Evolutionary conservation across 176 grass and related monocot species (phyloP), one percentile per base, ranked within the genome.

Genomic region (Oryza glumipatula): DNA sequence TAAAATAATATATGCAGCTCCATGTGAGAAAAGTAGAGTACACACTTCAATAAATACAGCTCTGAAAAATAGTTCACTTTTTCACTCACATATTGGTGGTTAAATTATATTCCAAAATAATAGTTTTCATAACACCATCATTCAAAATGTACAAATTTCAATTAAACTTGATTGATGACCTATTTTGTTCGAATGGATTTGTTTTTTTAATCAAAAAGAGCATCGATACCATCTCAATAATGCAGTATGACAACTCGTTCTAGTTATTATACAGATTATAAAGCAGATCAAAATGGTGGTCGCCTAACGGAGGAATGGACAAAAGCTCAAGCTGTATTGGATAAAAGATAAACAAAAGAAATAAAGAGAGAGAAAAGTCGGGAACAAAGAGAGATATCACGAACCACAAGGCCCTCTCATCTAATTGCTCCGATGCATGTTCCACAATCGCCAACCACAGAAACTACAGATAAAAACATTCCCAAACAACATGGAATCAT

Each of bases 401-500:
- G 32, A 22, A 2, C 65, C 8, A 14, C 39, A 58, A 33, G 30
- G 30, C 39, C 67, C 41, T 70, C 58, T 17, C 19, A 19, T 24
- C 13, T 9, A 39, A 72, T 79, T 72, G 39, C 51, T 7, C 36
- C 0, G 21, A 19, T 58, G 74, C 73, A 58, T 26, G 54, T 68
- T 68, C 11, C 2, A 45, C 58, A 14, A 5, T 17, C 81, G 23
- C 13, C 71, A 67, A 4, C 12, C 48, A 70, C 83, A 71, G 8
- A 17, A 63, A 33, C 9, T 47, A 68, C 36, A 74, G 26, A 52
- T 7, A 66, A 73, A 56, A 15, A 64, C 32, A 83, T 83, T 83
- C 54, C 46, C 24, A 32, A 14, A 30, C 24, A 48, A 79, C 45
- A 79, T 5, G 35, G 5, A 9, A 61, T 7, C 30, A 32, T 3